Base-by-base conservation (phyloP, 495 filamentous ascomycete genomes). In the Xylaria bambusicola region DNA sequence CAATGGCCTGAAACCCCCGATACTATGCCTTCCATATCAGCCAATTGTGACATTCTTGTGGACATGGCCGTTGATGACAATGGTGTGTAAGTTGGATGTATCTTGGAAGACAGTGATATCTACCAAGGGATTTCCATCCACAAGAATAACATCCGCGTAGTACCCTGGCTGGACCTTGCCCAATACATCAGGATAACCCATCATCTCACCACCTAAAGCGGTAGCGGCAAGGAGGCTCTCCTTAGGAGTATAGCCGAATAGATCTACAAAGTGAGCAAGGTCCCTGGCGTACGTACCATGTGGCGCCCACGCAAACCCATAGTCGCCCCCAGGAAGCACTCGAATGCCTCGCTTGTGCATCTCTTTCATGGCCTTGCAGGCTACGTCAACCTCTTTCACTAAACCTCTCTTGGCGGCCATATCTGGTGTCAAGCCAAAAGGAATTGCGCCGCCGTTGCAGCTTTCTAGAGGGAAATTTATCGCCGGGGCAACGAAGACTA, bases 271-370 rank as follows among this genome's bases (percentile, higher is more conserved):
- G 52, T 82, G 79, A 20, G 70, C 73, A 18, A 82, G 71, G 54
- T 82, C 79, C 2, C 73, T 69, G 0, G 79, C 77, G 54, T 81
- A 82, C 0, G 77, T 82, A 2, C 80, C 80, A 35, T 82, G 77
- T 1, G 77, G 79, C 20, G 75, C 77, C 80, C 80, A 82, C 1
- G 77, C 76, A 59, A 83, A 83, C 20, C 80, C 79, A 41, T 82
- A 83, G 58, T 83, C 80, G 7, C 80, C 79, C 42, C 79, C 77
- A 0, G 79, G 79, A 1, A 82, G 66, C 6, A 82, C 73, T 2
- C 66, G 62, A 53, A 82, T 81, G 23, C 77, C 77, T 42, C 79
- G 67, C 18, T 66, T 62, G 60, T 76, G 79, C 79, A 82, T 81
- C 62, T 82, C 79, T 24, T 68, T 60, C 45, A 81, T 65, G 3